Percentiles rank a stretch among this genome's conserved stretches.
These are phyloP conservation scores for Komagataea norvegica DNA, from an alignment of 1,139 yeast genomes.

Conservation along the genomic window DNA sequence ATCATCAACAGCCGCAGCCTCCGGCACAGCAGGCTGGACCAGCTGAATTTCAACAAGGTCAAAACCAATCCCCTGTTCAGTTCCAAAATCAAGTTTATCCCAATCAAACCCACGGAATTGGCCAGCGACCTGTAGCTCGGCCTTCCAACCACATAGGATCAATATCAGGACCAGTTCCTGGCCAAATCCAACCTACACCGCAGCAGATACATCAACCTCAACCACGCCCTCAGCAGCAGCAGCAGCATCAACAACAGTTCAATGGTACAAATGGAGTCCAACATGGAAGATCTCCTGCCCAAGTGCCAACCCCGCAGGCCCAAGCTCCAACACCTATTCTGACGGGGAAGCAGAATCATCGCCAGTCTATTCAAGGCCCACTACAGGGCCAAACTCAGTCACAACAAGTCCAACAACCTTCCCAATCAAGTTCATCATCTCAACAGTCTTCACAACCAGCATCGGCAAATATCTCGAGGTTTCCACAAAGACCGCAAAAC, in stretches of 20 bases:
- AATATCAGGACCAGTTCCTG: slow-evolving; percentile 10
- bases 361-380: not conserved
- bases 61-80: slow-evolving; percentile 16
- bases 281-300: slow-evolving; percentile 3
- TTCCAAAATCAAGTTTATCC: slow-evolving; percentile 2
- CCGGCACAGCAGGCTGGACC: slow-evolving; percentile 15
- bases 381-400: too few relatives aligned
- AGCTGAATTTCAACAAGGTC: slow-evolving; percentile 19
- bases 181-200: slow-evolving; percentile 4
- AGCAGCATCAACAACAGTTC: not conserved
- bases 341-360: too few relatives aligned
- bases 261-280: not conserved
- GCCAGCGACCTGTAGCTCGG: too few relatives aligned
- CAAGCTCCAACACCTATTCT: slow-evolving; percentile 11
- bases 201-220: slow-evolving; percentile 11
- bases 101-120: too few relatives aligned
- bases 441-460: slow-evolving; percentile 12
- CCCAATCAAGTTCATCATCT: slow-evolving; percentile 4
- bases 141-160: too few relatives aligned
- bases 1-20: slow-evolving; percentile 15
- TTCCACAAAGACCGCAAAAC: slow-evolving; percentile 10
- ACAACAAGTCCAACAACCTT: slow-evolving; percentile 13
- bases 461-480: slow-evolving; percentile 7
- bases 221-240: slow-evolving; percentile 12
- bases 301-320: slow-evolving; percentile 10